Base-by-base conservation (phyloP, 2,329 filamentous ascomycete genomes). In the Diaporthe sp. region DNA sequence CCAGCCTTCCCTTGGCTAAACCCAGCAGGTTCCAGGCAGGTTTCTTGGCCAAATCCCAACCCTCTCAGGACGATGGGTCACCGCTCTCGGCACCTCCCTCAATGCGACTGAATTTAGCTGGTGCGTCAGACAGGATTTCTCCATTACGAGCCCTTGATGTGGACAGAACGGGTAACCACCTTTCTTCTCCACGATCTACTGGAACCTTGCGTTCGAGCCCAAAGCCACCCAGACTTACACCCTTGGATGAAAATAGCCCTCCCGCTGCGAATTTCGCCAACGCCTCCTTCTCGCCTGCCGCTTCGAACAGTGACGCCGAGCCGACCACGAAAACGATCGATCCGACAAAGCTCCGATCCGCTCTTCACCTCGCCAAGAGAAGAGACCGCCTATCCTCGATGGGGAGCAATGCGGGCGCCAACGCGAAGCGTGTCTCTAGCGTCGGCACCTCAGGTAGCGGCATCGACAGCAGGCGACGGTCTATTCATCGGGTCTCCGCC, bases 11-110 rank as follows among this genome's bases (percentile, higher is more conserved):
- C 9, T 61, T 81, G 22, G 79, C 84, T 47, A 94, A 94, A 80
- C 90, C 91, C 70, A 94, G 90, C 84, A 91, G 96, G 58, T 98
- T 98, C 85, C 94, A 98, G 80, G 90, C 95, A 2, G 96, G 96
- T 7, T 98, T 98, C 83, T 86, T 98, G 34, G 92, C 94, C 86
- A 90, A 90, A 81, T 79, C 84, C 55, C 84, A 86, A 58, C 80
- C 82, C 3, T 86, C 87, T 2, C 81, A 85, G 51, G 84, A 84
- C 55, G 86, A 89, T 61, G 92, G 90, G 71, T 95, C 94, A 4
- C 93, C 94, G 5, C 84, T 90, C 6, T 88, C 90, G 20, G 85
- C 86, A 20, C 86, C 89, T 2, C 89, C 91, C 20, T 87, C 88
- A 10, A 84, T 92, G 75, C 89, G 89, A n/a, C 86, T 90, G 37